A percentile compares a stretch with the other conserved stretches of the same genome.
Evolutionary conservation across 192 early-diverging fungal species (phyloP).

Genomic region (Entomortierella lignicola): DNA sequence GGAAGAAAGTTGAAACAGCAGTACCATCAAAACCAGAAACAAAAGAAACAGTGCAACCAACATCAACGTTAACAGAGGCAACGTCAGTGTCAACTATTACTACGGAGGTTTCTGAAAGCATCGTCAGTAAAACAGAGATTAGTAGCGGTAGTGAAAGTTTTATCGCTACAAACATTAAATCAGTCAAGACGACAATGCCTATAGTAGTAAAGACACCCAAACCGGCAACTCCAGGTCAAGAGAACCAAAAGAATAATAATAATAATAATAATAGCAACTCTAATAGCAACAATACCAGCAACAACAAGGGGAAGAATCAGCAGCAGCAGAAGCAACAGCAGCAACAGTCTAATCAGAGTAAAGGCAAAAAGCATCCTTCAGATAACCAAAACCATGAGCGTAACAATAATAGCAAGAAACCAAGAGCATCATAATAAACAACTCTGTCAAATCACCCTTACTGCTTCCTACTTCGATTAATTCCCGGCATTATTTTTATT

Average conservation of each 20-base stretch:
- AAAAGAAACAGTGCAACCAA: not conserved
- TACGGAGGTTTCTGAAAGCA: not conserved
- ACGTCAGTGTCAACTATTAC: not conserved
- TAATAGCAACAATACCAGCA: not conserved
- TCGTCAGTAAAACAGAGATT: not conserved
- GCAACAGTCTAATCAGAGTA: not conserved
- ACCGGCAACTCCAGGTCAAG: not conserved
- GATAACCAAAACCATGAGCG: not conserved
- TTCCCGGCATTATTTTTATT: conserved; percentile 3
- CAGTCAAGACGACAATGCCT: conserved; percentile 37
- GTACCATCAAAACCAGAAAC: not conserved
- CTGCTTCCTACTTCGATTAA: too few species aligned
- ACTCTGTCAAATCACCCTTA: too few species aligned
- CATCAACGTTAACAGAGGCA: not conserved
- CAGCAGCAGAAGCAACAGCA: conserved; percentile 11
- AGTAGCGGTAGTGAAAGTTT: not conserved
- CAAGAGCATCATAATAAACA: not conserved
- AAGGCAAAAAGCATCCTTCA: not conserved
- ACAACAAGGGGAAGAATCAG: not conserved
- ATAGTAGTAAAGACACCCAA: conserved; percentile 34
- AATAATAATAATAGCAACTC: not conserved
- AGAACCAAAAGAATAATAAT: not conserved
- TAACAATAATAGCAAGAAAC: not conserved
- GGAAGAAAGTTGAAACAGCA: not conserved
- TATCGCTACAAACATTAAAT: conserved; percentile 40